phyloP scores from a whole-genome alignment of 2,329 filamentous ascomycete genomes.

The Penicillium sp. region DNA sequence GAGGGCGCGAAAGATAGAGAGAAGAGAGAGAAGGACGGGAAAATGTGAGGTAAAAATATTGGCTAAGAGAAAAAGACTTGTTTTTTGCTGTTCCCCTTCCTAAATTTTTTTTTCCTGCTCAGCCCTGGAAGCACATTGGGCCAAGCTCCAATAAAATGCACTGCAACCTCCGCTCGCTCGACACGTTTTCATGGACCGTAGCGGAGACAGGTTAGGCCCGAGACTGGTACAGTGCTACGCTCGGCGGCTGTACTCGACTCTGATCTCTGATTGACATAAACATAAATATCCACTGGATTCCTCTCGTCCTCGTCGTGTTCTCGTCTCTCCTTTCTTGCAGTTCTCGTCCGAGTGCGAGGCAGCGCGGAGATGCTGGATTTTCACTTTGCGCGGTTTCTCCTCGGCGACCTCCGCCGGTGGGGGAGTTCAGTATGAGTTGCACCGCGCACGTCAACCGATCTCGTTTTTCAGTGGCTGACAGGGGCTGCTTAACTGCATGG shows the following conservation, averaged over 20 bases:
- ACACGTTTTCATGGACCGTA: constrained; percentile 2
- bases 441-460: constrained; percentile 3
- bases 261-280: too few relatives aligned
- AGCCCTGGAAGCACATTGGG: constrained; percentile 7
- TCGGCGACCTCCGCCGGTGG: constrained; percentile 8
- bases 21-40: constrained; percentile 16
- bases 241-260: too few relatives aligned
- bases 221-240: too few relatives aligned
- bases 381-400: constrained; percentile 1
- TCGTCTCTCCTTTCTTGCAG: background rate
- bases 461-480: constrained; percentile 6
- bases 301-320: background rate
- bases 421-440: background rate
- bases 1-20: background rate
- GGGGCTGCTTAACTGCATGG: background rate
- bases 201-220: background rate
- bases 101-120: constrained; percentile 4
- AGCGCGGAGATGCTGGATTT: constrained; percentile 7
- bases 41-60: constrained; percentile 40
- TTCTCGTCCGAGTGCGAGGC: background rate
- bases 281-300: background rate
- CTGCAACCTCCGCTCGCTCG: constrained; percentile 1
- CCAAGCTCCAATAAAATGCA: constrained; percentile 9
- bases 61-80: constrained; percentile 28
- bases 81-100: background rate